These are phyloP conservation scores for Brassica carinata DNA, from an alignment of 345 rosid species.

Conservation along the genomic window DNA sequence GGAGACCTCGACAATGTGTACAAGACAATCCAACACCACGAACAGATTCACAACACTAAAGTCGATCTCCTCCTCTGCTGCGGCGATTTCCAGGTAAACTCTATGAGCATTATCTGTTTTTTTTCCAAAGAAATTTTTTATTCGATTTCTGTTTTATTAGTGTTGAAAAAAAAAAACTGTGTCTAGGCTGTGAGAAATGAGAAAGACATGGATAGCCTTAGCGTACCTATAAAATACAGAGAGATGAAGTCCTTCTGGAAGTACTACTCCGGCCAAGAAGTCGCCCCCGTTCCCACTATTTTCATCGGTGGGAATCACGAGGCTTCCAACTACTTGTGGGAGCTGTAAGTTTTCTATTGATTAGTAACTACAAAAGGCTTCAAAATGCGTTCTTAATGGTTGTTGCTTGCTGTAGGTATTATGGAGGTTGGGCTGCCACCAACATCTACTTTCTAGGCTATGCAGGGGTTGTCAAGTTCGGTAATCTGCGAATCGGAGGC, in stretches of 20 bases:
- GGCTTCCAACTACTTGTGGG: constrained; percentile 97
- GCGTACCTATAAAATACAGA: constrained; percentile 67
- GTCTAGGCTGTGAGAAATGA: constrained; percentile 79
- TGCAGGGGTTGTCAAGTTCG: constrained; percentile 87
- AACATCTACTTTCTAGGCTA: constrained; percentile 81
- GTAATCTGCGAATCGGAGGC: constrained; percentile 84
- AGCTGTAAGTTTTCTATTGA: constrained; percentile 54
- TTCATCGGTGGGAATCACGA: constrained; percentile 98
- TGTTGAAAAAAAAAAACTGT: background rate
- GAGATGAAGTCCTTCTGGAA: constrained; percentile 95
- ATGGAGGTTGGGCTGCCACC: constrained; percentile 94
- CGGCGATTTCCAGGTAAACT: constrained; percentile 83
- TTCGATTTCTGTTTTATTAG: too few species aligned
- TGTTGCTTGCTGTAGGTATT: constrained; percentile 54
- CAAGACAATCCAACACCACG: constrained; percentile 60
- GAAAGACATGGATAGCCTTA: constrained; percentile 80
- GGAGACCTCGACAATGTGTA: constrained; percentile 91
- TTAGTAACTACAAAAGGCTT: background rate
- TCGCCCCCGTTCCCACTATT: constrained; percentile 86
- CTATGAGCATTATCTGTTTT: background rate
- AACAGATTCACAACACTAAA: constrained; percentile 57
- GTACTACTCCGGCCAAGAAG: constrained; percentile 75
- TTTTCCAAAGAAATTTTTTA: too few species aligned
- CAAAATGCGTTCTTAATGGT: constrained; percentile 7
- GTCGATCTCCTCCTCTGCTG: constrained; percentile 95